Conservation (phyloP, 805 yeast species). For the Saturnispora zaruensis region DNA sequence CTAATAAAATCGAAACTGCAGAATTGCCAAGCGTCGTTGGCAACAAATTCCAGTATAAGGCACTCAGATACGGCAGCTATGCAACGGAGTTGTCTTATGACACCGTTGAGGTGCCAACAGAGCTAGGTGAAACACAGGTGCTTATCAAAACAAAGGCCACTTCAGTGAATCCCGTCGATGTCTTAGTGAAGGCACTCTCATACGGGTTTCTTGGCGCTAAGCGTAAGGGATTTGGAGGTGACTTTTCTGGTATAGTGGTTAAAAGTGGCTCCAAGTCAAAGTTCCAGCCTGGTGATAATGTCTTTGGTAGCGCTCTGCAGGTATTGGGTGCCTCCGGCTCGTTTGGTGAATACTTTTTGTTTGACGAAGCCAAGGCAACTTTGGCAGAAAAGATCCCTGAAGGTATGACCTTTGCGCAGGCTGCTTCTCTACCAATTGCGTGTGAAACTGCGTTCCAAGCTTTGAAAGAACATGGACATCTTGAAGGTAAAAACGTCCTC, state of each 20-base stretch:
- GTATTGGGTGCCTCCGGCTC: conserved; percentile 29
- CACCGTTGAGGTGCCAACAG: conserved; percentile 10
- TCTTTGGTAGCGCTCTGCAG: conserved; percentile 15
- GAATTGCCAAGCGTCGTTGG: conserved; percentile 8
- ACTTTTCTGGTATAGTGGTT: conserved; percentile 20
- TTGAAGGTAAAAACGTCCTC: conserved; percentile 38
- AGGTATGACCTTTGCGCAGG: conserved; percentile 41
- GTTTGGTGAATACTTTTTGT: conserved; percentile 36
- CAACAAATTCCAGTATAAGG: conserved; percentile 11
- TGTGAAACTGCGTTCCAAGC: conserved; percentile 49
- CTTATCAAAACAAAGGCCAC: conserved; percentile 16
- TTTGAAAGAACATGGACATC: conserved; percentile 10
- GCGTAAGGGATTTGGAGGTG: conserved; percentile 18
- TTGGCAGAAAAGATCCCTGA: conserved; percentile 35
- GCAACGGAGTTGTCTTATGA: conserved; percentile 9
- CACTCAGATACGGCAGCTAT: conserved; percentile 13
- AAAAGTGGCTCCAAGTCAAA: conserved; percentile 16
- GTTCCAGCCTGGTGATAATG: conserved; percentile 17
- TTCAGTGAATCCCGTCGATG: conserved; percentile 20
- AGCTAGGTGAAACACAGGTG: conserved; percentile 14
- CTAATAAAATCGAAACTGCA: background rate
- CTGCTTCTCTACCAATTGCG: conserved; percentile 59
- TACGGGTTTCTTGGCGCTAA: conserved; percentile 9
- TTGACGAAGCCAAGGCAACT: conserved; percentile 23
- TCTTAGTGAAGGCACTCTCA: conserved; percentile 9